Evolutionary conservation across 257 asterid genomes (phyloP), one percentile per base, ranked within the genome.

Genomic region (Verbascum thapsus): DNA sequence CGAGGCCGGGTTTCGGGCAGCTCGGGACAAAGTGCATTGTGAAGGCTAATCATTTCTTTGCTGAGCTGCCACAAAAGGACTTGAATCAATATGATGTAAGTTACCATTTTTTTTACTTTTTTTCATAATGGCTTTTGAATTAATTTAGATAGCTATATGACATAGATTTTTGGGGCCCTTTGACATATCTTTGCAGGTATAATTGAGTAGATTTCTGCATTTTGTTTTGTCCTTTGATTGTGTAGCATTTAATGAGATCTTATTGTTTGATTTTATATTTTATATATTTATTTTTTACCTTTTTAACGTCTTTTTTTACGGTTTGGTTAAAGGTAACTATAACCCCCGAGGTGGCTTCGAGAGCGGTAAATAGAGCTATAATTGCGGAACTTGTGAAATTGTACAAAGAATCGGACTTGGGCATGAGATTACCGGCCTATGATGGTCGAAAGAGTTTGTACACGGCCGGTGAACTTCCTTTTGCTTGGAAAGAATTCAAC

Each of bases 381-480:
- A 86, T 94, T 20, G 96, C 89, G 7, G 95, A 94, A 55, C 91
- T 94, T 30, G 90, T 94, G 66, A 94, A 78, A 70, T 50, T 82
- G 78, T 84, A 94, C 76, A 88, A 67, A 70, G 95, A 88, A 72
- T 85, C 99, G n/a, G 96, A 94, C 50, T 53, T 94, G 64, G 98
- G 99, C 67, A 87, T 61, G 94, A 86, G 87, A 79, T 66, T 94
- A 47, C 99, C 99, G 5, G 98, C 96, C 44, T 94, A 88, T 78
- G 99, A 94, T 79, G 99, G 99, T 43, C 74, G 96, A 55, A 94
- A 83, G 78, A 81, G 90, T 76, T 78, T 94, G 23, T 94, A 94
- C 81, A 90, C 98, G 12, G 98, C 99, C 64, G 99, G 99, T 9
- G 94, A 90, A 73, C 96, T 90, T 73, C 99, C 99, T 55, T 94